Percentiles rank a stretch among this genome's conserved stretches.
Evolutionary conservation across 148 eudicot genomes (phyloP).

Genomic region (Vaccinium myrtillus): DNA sequence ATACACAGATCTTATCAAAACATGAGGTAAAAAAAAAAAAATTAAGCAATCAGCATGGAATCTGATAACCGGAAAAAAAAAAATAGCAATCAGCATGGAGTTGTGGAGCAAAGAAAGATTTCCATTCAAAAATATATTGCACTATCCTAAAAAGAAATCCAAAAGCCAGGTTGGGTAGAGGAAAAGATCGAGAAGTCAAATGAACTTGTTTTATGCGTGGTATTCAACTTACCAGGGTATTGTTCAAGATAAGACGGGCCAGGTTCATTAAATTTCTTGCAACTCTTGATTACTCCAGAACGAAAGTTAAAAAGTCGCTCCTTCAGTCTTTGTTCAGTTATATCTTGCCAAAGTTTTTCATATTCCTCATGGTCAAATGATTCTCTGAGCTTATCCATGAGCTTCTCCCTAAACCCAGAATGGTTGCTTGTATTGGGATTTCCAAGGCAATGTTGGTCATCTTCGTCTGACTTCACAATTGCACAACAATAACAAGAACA

Average conservation of each 20-base stretch:
- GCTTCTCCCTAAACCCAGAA: slow-evolving; percentile 20
- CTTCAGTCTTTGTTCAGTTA: slow-evolving; percentile 22
- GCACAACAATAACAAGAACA: neutral
- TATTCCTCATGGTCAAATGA: slow-evolving; percentile 30
- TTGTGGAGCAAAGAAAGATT: neutral
- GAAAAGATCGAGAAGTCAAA: neutral
- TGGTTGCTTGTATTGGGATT: neutral
- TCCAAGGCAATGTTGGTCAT: slow-evolving; percentile 10
- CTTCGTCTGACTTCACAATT: slow-evolving; percentile 10
- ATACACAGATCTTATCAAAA: neutral
- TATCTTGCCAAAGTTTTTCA: slow-evolving; percentile 24
- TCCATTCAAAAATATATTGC: neutral
- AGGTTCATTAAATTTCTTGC: neutral
- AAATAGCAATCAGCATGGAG: neutral
- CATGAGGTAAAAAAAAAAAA: neutral
- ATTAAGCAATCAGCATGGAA: neutral
- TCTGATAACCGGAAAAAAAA: no score
- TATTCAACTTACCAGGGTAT: slow-evolving; percentile 35
- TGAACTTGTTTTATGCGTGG: neutral
- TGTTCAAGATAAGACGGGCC: slow-evolving; percentile 36
- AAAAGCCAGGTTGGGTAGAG: neutral
- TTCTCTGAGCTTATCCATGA: slow-evolving; percentile 23
- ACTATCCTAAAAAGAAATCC: neutral
- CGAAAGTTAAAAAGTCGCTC: slow-evolving; percentile 31
- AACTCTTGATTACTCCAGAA: slow-evolving; percentile 12